Evolutionary conservation across 2,329 filamentous ascomycete genomes (phyloP).

Genomic region (Cytospora paraplurivora): DNA sequence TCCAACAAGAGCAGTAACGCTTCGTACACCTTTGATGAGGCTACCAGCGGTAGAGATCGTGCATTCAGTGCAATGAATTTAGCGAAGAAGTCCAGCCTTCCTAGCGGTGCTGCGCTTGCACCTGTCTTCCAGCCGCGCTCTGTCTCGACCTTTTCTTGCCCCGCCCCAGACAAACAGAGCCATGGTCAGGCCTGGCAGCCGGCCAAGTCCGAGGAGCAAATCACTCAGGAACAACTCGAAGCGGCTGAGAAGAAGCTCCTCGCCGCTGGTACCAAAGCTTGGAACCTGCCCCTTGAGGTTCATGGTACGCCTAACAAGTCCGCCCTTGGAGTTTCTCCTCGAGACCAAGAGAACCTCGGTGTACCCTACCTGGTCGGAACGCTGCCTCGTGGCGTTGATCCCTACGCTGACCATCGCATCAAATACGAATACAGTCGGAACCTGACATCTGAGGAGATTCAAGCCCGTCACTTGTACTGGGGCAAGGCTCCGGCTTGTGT

Average conservation of each 20-base stretch:
- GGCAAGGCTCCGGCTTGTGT: slow-evolving; percentile 55
- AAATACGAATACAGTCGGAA: slow-evolving; percentile 59
- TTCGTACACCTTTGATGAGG: slow-evolving; percentile 34
- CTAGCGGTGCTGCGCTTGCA: slow-evolving; percentile 50
- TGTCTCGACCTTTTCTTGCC: slow-evolving; percentile 29
- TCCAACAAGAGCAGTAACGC: slow-evolving; percentile 30
- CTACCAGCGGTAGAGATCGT: slow-evolving; percentile 34
- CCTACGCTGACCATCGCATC: slow-evolving; percentile 44
- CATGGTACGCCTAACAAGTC: slow-evolving; percentile 8
- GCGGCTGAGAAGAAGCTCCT: slow-evolving; percentile 25
- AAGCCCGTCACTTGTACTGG: slow-evolving; percentile 63
- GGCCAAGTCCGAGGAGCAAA: slow-evolving; percentile 18
- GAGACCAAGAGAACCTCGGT: slow-evolving; percentile 23
- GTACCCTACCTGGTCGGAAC: slow-evolving; percentile 59
- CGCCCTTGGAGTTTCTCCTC: slow-evolving; percentile 1
- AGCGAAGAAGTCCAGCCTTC: slow-evolving; percentile 43
- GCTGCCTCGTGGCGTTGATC: slow-evolving; percentile 47
- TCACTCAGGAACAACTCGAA: slow-evolving; percentile 26
- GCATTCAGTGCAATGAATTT: slow-evolving; percentile 32
- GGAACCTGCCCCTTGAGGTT: slow-evolving; percentile 12
- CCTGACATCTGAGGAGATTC: slow-evolving; percentile 61
- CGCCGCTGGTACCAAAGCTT: slow-evolving; percentile 23
- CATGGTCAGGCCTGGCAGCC: slow-evolving; percentile 20
- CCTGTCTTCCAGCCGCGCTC: slow-evolving; percentile 51
- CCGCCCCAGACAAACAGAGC: slow-evolving; percentile 12